Evolutionary conservation across 169 alveolate species (phyloP).

Genomic region (Perkinsus chesapeaki): DNA sequence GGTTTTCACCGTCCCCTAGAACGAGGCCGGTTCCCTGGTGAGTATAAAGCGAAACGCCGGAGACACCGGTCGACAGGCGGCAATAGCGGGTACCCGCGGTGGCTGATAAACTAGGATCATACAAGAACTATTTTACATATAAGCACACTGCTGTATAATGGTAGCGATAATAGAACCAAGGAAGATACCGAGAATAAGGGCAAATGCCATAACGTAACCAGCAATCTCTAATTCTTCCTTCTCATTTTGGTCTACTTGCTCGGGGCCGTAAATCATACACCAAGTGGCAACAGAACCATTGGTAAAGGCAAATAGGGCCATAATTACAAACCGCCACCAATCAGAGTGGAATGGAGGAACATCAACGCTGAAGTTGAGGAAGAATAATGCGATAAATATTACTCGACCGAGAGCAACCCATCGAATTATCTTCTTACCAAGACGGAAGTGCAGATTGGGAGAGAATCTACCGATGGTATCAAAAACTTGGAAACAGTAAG

Average conservation of each 20-base stretch:
- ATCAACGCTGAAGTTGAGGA: not conserved
- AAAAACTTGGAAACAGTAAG: not conserved
- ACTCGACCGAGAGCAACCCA: not conserved
- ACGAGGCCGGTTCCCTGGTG: not conserved
- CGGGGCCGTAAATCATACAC: constrained; percentile 25
- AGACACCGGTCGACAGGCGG: not conserved
- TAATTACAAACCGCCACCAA: constrained; percentile 21
- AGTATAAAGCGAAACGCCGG: not conserved
- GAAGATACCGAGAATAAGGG: not conserved
- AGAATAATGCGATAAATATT: not conserved
- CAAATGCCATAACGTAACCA: constrained; percentile 13
- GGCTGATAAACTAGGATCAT: not conserved
- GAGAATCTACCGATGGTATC: not conserved
- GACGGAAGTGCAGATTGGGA: not conserved
- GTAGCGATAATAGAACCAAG: not conserved
- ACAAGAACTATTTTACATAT: not conserved
- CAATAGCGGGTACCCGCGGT: not conserved
- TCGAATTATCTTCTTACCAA: not conserved
- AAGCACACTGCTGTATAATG: not conserved
- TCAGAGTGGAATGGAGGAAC: not conserved
- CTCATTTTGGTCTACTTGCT: not conserved
- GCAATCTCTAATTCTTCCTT: constrained; percentile 17
- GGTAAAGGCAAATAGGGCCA: constrained; percentile 27
- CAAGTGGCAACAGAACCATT: constrained; percentile 22
- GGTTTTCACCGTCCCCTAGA: not conserved